phyloP scores from a whole-genome alignment of 2,329 filamentous ascomycete species.

The Tothia fuscella region DNA sequence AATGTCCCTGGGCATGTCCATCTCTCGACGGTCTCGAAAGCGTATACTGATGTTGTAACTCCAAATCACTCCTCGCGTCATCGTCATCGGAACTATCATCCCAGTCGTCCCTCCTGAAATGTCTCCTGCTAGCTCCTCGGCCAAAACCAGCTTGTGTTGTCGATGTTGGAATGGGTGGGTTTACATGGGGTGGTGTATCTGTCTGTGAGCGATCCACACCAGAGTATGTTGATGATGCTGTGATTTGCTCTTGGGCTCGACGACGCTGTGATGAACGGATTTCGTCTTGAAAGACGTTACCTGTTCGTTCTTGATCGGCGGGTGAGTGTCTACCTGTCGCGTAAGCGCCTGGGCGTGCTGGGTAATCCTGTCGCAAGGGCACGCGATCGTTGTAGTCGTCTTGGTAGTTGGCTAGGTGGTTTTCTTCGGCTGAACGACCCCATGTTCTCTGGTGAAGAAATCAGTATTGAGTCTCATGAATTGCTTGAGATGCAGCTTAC shows the following conservation, averaged over 20 bases:
- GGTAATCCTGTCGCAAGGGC: neutral
- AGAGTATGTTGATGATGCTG: slow-evolving; percentile 3
- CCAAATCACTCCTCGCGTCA: slow-evolving; percentile 6
- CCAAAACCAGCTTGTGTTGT: neutral
- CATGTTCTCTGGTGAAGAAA: neutral
- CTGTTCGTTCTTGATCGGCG: neutral
- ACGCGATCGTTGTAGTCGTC: slow-evolving; percentile 1
- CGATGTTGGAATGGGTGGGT: slow-evolving; percentile 1
- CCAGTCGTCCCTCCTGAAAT: slow-evolving; percentile 7
- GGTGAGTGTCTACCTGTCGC: neutral
- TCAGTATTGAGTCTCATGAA: neutral
- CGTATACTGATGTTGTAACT: slow-evolving; percentile 7
- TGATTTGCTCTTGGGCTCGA: neutral
- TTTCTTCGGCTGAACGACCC: slow-evolving; percentile 8
- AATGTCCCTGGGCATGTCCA: slow-evolving; percentile 1
- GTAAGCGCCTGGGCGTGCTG: neutral
- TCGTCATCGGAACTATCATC: slow-evolving; percentile 6
- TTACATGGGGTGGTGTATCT: slow-evolving; percentile 1
- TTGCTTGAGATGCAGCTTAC: neutral
- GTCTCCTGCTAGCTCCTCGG: slow-evolving; percentile 1
- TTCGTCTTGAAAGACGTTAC: slow-evolving; percentile 7
- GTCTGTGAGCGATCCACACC: neutral
- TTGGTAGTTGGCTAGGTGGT: neutral
- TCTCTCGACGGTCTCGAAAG: neutral
- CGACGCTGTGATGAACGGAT: slow-evolving; percentile 2